Evolutionary conservation across 2,329 filamentous ascomycete species (phyloP), one percentile per base, ranked within the genome.

Genomic region (Cercospora zeina): DNA sequence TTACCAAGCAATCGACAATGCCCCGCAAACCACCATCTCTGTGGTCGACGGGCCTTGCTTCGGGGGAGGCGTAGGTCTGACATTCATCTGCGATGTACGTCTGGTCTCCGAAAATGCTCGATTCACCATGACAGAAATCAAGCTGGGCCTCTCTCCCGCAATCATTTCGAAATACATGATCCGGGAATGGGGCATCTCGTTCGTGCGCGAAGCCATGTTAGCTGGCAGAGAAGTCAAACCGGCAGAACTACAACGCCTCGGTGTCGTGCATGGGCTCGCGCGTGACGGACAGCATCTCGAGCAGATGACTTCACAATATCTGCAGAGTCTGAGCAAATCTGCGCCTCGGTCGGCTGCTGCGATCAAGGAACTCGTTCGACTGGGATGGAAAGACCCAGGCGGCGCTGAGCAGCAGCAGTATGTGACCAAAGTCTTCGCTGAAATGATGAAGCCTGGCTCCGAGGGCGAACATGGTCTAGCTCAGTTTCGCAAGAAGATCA

Each of bases 111-210:
- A 54, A 4, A 61, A 59, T 11, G 63, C 67, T 7, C 61, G 58
- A 5, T 62, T 64, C 14, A 69, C 62, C 9, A 56, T 69, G 49
- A 66, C 61, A 11, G 67, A 69, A 39, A 61, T 66, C 37, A 63
- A 63, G 37, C 62, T 69, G 11, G 67, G 67, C 14, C 54, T 69
- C 5, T 53, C 62, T 16, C 67, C 67, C 6, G 67, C 67, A 3
- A 66, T 62, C n/a, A 67, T 69, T 8, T 69, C 67, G 33, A 65
- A 57, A 39, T 66, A 65, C 34, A 62, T 68, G 62, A 57, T 64
- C 27, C 58, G 65, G 7, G 65, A 68, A 55, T 65, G 61, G 65
- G 66, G 66, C 0, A 58, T 64, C 0, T 42, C 68, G 21, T 64
- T 68, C 42, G 37, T 53, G 3, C 58, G 68, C 7, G 67, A 67